Evolutionary conservation across 768 basidiomycete genomes (phyloP), one percentile per base, ranked within the genome.

Genomic region (Crepidotus variabilis): DNA sequence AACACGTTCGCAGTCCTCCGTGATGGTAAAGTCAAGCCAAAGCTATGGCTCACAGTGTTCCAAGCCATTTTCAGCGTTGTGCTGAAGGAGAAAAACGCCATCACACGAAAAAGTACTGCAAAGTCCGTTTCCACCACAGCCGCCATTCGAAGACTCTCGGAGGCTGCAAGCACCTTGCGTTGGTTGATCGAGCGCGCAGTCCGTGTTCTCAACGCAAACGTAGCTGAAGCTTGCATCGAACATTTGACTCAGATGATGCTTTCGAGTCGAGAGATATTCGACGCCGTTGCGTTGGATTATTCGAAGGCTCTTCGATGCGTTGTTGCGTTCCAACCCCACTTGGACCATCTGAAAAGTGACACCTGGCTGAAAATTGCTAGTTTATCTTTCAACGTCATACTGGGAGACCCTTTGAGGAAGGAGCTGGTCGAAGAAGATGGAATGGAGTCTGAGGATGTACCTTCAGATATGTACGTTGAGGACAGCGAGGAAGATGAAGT

Each of bases 241-340:
- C 89, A 94, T 65, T 72, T 97, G 46, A 71, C 75, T 11, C 79
- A 83, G 57, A 79, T 78, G 50, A 77, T 94, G 51, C 73, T 83
- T 3, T 64, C 83, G 63, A 73, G 76, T 20, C 75, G 78, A 35
- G 66, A 75, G 34, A 43, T 97, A 13, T 77, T 87, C 57, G 65
- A 74, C 2, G 83, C 86, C 0, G 77, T 93, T 2, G 85, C 90
- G 10, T 70, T 91, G 59, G 85, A 95, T 68, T 95, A 93, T 68
- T 76, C 88, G 55, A 95, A 95, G 67, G 79, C 88, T 0, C 74
- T 97, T 50, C 82, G 82, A 54, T 75, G 73, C 56, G 65, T 98
- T 8, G 72, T 92, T 51, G 73, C 74, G 55, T 87, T 84, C 69
- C 67, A 73, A 2, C 87, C 92, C 2, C 94, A 98, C 70, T 75